These are phyloP conservation scores for Penicillium sp. DNA, from an alignment of 2,329 filamentous ascomycete species.

Conservation along the genomic window DNA sequence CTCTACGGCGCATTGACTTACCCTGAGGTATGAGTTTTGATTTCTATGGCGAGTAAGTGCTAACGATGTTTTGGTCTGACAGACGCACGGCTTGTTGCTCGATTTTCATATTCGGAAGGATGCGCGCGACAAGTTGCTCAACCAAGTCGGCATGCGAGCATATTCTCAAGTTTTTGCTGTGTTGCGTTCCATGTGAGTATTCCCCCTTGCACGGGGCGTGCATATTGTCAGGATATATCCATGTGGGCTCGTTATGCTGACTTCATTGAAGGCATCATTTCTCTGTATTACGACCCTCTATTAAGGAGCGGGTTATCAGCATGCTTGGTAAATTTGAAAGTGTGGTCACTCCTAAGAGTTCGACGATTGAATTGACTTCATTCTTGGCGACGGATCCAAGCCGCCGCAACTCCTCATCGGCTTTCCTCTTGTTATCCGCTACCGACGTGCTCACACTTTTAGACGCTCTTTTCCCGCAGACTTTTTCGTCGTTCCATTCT, in stretches of 20 bases:
- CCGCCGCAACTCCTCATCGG: slow-evolving; percentile 37
- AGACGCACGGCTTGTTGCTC: slow-evolving; percentile 67
- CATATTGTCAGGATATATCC: not conserved
- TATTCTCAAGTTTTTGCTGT: slow-evolving; percentile 79
- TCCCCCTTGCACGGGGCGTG: slow-evolving; percentile 11
- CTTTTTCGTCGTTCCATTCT: slow-evolving; percentile 26
- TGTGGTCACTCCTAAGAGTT: slow-evolving; percentile 2
- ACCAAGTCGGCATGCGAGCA: slow-evolving; percentile 76
- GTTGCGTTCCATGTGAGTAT: slow-evolving; percentile 65
- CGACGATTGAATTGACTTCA: slow-evolving; percentile 1
- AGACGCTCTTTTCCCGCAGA: slow-evolving; percentile 73
- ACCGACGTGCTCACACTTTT: slow-evolving; percentile 78
- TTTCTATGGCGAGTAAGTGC: not conserved
- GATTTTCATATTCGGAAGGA: slow-evolving; percentile 93
- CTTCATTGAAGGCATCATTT: slow-evolving; percentile 33
- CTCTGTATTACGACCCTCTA: slow-evolving; percentile 34
- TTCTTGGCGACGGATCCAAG: slow-evolving; percentile 43
- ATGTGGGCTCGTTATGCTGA: slow-evolving; percentile 1
- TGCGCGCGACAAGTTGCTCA: slow-evolving; percentile 72
- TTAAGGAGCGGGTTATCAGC: slow-evolving; percentile 38
- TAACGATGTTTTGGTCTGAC: slow-evolving; percentile 33
- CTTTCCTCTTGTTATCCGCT: slow-evolving; percentile 76
- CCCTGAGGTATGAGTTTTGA: slow-evolving; percentile 66
- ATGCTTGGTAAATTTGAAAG: slow-evolving; percentile 37
- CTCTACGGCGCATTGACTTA: slow-evolving; percentile 80